Evolutionary conservation across 441 rosid species (phyloP).

Genomic region (Breynia disticha): DNA sequence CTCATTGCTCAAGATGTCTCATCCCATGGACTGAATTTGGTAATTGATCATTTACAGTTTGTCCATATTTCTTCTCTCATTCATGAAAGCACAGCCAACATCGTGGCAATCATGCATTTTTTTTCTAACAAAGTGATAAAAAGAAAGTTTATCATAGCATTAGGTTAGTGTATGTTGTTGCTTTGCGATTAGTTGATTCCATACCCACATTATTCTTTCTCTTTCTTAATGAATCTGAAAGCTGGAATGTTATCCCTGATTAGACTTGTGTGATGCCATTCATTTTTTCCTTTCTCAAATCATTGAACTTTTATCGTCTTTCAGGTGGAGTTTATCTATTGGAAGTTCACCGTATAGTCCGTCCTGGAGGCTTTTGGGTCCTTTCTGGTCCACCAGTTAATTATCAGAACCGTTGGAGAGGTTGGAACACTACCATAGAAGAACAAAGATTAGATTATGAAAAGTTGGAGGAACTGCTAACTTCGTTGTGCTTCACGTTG

Average conservation of each 20-base stretch:
- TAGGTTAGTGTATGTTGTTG: too few relatives aligned
- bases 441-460: conserved; percentile 82
- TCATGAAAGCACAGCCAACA: not conserved
- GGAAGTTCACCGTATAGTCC: conserved; percentile 79
- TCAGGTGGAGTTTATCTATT: conserved; percentile 91
- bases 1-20: conserved; percentile 85
- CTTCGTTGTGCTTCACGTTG: conserved; percentile 86
- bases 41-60: conserved; percentile 17
- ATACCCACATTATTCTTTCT: too few relatives aligned
- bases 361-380: conserved; percentile 99
- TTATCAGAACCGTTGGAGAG: conserved; percentile 81
- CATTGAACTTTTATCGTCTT: conserved; percentile 6
- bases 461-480: conserved; percentile 62
- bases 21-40: conserved; percentile 94
- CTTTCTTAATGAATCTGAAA: too few relatives aligned
- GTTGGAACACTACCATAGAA: conserved; percentile 94
- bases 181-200: too few relatives aligned
- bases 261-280: not conserved
- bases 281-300: not conserved
- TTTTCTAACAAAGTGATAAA: not conserved
- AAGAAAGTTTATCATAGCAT: too few relatives aligned
- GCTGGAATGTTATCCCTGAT: not conserved
- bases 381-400: conserved; percentile 98
- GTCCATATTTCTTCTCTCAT: not conserved
- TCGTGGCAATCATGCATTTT: not conserved